Conservation (phyloP, 2,329 filamentous ascomycete species). For the Chrysoporthe austroafricana region DNA sequence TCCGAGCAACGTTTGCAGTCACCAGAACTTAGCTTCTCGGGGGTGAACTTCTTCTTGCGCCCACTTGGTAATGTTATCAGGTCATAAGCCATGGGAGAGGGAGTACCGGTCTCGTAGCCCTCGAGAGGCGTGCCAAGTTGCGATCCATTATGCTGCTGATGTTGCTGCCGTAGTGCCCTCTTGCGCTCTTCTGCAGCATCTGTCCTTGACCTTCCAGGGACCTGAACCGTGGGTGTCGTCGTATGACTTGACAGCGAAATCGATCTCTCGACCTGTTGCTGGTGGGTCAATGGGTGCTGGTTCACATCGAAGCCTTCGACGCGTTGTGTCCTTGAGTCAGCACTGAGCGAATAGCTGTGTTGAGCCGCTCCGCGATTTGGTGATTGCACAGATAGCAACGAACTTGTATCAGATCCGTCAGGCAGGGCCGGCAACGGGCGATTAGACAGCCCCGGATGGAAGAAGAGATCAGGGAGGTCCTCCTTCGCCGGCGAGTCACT, state of each 20-base stretch:
- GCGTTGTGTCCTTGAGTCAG: slow-evolving; percentile 47
- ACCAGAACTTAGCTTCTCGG: slow-evolving; percentile 75
- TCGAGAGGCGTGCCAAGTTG: slow-evolving; percentile 58
- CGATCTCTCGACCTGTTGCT: slow-evolving; percentile 66
- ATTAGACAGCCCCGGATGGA: slow-evolving; percentile 78
- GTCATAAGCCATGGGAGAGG: slow-evolving; percentile 70
- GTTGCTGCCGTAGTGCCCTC: slow-evolving; percentile 51
- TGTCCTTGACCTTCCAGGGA: slow-evolving; percentile 90
- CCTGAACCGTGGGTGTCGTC: slow-evolving; percentile 75
- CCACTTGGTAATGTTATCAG: slow-evolving; percentile 81
- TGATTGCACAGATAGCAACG: slow-evolving; percentile 52
- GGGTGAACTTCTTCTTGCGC: slow-evolving; percentile 81
- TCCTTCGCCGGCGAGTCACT: slow-evolving; percentile 71
- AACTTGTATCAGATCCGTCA: slow-evolving; percentile 64
- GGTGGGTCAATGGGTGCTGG: slow-evolving; percentile 42
- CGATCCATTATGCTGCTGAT: slow-evolving; percentile 53
- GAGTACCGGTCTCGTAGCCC: slow-evolving; percentile 59
- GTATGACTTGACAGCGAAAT: slow-evolving; percentile 84
- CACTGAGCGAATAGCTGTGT: slow-evolving; percentile 53
- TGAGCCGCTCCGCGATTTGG: slow-evolving; percentile 50
- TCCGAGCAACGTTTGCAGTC: slow-evolving; percentile 87
- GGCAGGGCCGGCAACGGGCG: slow-evolving; percentile 68
- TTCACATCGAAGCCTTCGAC: slow-evolving; percentile 54
- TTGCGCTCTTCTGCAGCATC: slow-evolving; percentile 79
- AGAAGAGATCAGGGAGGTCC: slow-evolving; percentile 89